These are phyloP conservation scores for Phytopythium vexans DNA, from an alignment of 352 stramenopile species.

Conservation along the genomic window DNA sequence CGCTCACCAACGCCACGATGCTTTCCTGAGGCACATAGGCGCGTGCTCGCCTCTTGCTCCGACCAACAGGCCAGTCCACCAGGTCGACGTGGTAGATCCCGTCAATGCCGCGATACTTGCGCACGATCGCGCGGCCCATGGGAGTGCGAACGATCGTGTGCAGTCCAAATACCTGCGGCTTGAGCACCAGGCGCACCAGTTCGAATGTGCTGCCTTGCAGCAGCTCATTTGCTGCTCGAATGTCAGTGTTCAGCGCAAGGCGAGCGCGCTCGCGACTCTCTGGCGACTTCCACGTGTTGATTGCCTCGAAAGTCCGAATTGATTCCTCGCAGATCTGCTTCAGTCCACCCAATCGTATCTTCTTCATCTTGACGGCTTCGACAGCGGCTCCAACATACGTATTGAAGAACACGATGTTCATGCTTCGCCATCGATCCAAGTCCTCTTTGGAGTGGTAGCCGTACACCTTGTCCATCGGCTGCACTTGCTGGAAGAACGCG, in stretches of 20 bases:
- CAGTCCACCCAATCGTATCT: slow-evolving; percentile 60
- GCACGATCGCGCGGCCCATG: slow-evolving; percentile 62
- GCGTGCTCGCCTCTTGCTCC: slow-evolving; percentile 38
- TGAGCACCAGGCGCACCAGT: slow-evolving; percentile 34
- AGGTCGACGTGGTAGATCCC: slow-evolving; percentile 85
- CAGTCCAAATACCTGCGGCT: slow-evolving; percentile 60
- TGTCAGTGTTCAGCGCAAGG: slow-evolving; percentile 62
- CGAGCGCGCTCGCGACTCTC: slow-evolving; percentile 55
- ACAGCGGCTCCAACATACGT: slow-evolving; percentile 86
- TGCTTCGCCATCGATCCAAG: slow-evolving; percentile 70
- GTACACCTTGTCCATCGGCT: slow-evolving; percentile 83
- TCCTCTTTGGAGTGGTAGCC: slow-evolving; percentile 77
- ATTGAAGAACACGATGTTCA: slow-evolving; percentile 92
- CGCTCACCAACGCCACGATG: slow-evolving; percentile 32
- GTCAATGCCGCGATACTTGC: slow-evolving; percentile 63
- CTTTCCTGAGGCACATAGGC: slow-evolving; percentile 62
- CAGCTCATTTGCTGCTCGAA: slow-evolving; percentile 63
- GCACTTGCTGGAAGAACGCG: slow-evolving; percentile 89
- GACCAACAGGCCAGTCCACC: slow-evolving; percentile 45
- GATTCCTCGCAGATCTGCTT: slow-evolving; percentile 67
- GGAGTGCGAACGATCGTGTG: slow-evolving; percentile 61
- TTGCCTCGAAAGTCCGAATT: slow-evolving; percentile 46
- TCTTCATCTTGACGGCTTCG: slow-evolving; percentile 69
- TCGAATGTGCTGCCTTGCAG: slow-evolving; percentile 28
- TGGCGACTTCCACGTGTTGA: slow-evolving; percentile 54